Evolutionary conservation across 768 basidiomycete genomes (phyloP), one percentile per base, ranked within the genome.

Genomic region (Rubroboletus pulcherrimus): DNA sequence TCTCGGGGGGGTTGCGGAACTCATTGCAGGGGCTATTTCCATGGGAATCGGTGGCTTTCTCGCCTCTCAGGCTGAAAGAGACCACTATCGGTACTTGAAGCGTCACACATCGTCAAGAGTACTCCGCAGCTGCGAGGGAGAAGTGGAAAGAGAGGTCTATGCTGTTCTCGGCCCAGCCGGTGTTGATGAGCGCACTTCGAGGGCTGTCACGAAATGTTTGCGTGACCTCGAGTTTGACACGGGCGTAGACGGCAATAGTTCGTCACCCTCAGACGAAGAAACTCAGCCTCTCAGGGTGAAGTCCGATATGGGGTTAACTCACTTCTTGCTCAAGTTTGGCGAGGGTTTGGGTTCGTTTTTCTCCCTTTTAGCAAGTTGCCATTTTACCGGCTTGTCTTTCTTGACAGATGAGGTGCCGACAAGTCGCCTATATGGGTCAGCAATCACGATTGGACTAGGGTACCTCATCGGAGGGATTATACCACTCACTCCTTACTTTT

Each of bases 31-130:
- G 7, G 91, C 95, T 12, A 91, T 98, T 44, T 93, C 91, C 2
- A 99, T 99, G 96, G 97, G 97, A 57, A 90, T 99, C 39, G 97
- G 97, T 51, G 96, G 96, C 19, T 98, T 96, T 80, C 86, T 99
- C 47, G 94, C 94, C 3, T 93, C 95, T 1, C 92, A 99, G 73
- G 89, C 96, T 31, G 97, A 99, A 72, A 87, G 94, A 44, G 96
- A 98, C 69, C 90, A 97, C 72, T 95, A 88, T 69, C 89, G 86
- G 44, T 97, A 89, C 73, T 82, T 89, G 31, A 82, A 78, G 30
- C 78, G 81, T 38, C 81, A 85, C 57, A 95, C 92, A 10, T 77
- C 85, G 41, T 80, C 86, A 17, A 86, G 95, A 31, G 94, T 98
- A n/a, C 69, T 81, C 3, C 85, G 91, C 12, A 93, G 89, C 53